These are phyloP conservation scores for Mycena epipterygia DNA, from an alignment of 768 basidiomycete species.

Conservation along the genomic window DNA sequence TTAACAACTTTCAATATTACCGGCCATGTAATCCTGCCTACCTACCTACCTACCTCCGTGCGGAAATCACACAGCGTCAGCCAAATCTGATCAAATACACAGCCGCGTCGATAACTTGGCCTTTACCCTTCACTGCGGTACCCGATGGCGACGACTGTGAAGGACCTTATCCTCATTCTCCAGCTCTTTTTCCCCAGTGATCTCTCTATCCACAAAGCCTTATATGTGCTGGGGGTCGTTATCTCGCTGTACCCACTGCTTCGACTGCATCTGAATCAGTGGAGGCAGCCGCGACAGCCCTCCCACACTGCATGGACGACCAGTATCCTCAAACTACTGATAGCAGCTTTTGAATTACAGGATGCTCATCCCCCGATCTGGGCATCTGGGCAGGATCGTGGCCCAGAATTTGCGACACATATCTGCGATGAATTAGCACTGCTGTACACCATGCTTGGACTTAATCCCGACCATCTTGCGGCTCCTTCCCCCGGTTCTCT, in stretches of 20 bases:
- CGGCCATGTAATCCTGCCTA: too few relatives aligned
- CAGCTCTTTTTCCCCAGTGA: slow-evolving; percentile 19
- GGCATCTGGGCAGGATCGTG: neutral
- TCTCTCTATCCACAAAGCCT: slow-evolving; percentile 7
- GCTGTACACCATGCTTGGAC: slow-evolving; percentile 15
- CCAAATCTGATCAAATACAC: too few relatives aligned
- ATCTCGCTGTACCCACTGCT: slow-evolving; percentile 23
- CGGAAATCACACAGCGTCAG: too few relatives aligned
- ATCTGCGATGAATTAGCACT: neutral
- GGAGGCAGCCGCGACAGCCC: neutral
- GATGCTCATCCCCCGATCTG: neutral
- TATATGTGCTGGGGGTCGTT: slow-evolving; percentile 23
- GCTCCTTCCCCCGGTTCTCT: neutral
- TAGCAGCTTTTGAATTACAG: neutral
- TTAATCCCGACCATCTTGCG: slow-evolving; percentile 8
- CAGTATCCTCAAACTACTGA: neutral
- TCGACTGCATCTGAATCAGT: slow-evolving; percentile 25
- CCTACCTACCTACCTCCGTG: too few relatives aligned
- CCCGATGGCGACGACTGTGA: slow-evolving; percentile 1
- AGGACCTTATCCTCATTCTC: slow-evolving; percentile 14
- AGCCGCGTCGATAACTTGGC: too few relatives aligned
- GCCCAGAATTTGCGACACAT: neutral
- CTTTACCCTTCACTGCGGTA: too few relatives aligned
- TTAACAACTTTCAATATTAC: too few relatives aligned
- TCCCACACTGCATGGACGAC: slow-evolving; percentile 10